A percentile compares a stretch with the other conserved stretches of the same genome.
Evolutionary conservation across 2,329 filamentous ascomycete genomes (phyloP).

Genomic region (Graphilbum ipis-grandicollis): DNA sequence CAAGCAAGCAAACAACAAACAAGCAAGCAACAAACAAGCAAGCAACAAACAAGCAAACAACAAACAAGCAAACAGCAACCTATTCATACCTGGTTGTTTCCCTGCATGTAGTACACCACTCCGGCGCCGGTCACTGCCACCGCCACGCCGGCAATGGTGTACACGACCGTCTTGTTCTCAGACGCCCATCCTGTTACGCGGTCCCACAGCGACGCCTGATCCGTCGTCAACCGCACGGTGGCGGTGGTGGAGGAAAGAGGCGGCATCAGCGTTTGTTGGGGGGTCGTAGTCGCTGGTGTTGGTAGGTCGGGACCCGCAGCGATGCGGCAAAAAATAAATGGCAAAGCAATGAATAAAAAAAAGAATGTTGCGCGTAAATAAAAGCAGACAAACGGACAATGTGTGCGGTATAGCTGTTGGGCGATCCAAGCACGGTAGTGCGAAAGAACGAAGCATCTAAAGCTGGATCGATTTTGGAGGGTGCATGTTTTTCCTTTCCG

Average conservation of each 20-base stretch:
- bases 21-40: no score
- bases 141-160: constrained; percentile 89
- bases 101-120: constrained; percentile 76
- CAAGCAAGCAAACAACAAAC: no score
- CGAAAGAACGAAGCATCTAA: neutral
- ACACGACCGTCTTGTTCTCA: constrained; percentile 89
- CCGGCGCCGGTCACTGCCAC: constrained; percentile 83
- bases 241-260: constrained; percentile 20
- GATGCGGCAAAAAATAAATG: neutral
- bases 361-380: neutral
- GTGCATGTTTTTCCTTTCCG: neutral
- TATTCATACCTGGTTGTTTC: constrained; percentile 30
- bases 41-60: no score
- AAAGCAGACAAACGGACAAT: neutral
- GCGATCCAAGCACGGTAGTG: neutral
- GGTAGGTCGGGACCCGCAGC: neutral
- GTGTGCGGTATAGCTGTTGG: neutral
- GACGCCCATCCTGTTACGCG: constrained; percentile 81
- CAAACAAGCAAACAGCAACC: neutral
- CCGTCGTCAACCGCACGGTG: constrained; percentile 30
- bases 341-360: neutral
- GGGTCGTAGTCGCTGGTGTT: neutral
- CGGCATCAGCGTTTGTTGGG: constrained; percentile 15
- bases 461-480: neutral
- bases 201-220: constrained; percentile 66